Evolutionary conservation across 805 yeast genomes (phyloP).

Genomic region (Starmera quercuum): DNA sequence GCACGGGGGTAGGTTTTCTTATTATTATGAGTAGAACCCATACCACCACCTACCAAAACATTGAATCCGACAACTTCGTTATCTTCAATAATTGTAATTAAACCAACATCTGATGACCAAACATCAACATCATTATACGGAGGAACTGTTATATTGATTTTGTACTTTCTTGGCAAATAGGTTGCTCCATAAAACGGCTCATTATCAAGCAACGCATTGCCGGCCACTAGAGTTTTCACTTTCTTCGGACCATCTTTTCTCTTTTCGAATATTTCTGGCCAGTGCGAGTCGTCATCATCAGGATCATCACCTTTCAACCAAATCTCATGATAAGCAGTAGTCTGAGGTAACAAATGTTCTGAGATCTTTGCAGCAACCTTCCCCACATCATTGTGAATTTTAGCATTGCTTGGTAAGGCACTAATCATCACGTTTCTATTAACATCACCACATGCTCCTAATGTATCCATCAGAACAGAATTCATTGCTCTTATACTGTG

Average conservation of each 20-base stretch:
- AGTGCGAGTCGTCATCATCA: constrained; percentile 55
- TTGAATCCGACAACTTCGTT: constrained; percentile 73
- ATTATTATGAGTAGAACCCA: constrained; percentile 97
- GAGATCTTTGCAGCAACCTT: constrained; percentile 58
- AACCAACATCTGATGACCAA: constrained; percentile 90
- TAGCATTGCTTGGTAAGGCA: constrained; percentile 82
- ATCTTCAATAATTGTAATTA: constrained; percentile 71
- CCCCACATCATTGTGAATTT: constrained; percentile 70
- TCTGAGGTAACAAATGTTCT: constrained; percentile 77
- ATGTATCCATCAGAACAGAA: constrained; percentile 81
- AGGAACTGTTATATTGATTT: constrained; percentile 89
- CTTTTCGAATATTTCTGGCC: constrained; percentile 53
- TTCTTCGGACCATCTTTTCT: constrained; percentile 73
- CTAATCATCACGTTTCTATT: constrained; percentile 91
- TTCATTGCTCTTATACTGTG: constrained; percentile 92
- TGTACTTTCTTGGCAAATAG: constrained; percentile 92
- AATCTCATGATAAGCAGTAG: constrained; percentile 94
- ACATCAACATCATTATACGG: constrained; percentile 97
- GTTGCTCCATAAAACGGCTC: constrained; percentile 87
- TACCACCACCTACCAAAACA: constrained; percentile 94
- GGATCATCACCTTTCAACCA: constrained; percentile 88
- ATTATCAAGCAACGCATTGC: constrained; percentile 69
- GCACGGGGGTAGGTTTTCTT: constrained; percentile 94
- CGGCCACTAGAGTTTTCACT: constrained; percentile 79
- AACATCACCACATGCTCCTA: constrained; percentile 98